phyloP scores from a whole-genome alignment of 2,329 filamentous ascomycete species.

The Talaromyces sp. region DNA sequence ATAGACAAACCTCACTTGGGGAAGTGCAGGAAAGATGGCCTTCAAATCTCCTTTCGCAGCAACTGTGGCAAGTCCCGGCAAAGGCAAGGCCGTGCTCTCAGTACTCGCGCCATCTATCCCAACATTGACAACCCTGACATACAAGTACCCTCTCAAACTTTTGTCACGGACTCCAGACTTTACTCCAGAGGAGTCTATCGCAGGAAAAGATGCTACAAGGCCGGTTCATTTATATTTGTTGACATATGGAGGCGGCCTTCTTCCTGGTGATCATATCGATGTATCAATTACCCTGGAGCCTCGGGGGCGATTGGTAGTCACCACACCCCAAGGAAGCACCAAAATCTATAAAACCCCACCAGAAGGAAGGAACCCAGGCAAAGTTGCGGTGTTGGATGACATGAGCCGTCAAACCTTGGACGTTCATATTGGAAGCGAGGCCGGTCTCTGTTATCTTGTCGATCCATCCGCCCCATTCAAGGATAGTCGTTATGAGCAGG shows the following conservation, averaged over 20 bases:
- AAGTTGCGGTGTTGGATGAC: constrained; percentile 13
- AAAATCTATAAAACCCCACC: constrained; percentile 80
- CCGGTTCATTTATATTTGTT: constrained; percentile 81
- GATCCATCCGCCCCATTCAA: constrained; percentile 92
- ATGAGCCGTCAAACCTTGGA: constrained; percentile 48
- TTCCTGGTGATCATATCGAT: constrained; percentile 77
- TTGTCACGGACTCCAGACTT: constrained; percentile 70
- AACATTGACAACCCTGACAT: constrained; percentile 68
- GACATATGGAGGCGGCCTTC: constrained; percentile 89
- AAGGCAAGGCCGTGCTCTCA: constrained; percentile 70
- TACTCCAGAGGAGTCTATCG: constrained; percentile 45
- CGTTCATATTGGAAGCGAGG: constrained; percentile 44
- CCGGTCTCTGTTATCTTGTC: constrained; percentile 63
- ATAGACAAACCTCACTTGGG: background rate
- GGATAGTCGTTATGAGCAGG: constrained; percentile 76
- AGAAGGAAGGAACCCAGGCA: background rate
- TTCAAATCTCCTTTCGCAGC: constrained; percentile 67
- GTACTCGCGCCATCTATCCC: constrained; percentile 67
- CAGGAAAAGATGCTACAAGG: constrained; percentile 29
- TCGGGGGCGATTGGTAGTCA: constrained; percentile 59
- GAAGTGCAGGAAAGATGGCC: constrained; percentile 20
- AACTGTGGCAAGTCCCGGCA: constrained; percentile 67
- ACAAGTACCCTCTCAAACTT: constrained; percentile 92
- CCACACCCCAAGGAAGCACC: constrained; percentile 70
- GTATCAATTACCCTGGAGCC: constrained; percentile 63